Evolutionary conservation across 148 eudicot genomes (phyloP), one percentile per base, ranked within the genome.

Genomic region (Fagopyrum tataricum): DNA sequence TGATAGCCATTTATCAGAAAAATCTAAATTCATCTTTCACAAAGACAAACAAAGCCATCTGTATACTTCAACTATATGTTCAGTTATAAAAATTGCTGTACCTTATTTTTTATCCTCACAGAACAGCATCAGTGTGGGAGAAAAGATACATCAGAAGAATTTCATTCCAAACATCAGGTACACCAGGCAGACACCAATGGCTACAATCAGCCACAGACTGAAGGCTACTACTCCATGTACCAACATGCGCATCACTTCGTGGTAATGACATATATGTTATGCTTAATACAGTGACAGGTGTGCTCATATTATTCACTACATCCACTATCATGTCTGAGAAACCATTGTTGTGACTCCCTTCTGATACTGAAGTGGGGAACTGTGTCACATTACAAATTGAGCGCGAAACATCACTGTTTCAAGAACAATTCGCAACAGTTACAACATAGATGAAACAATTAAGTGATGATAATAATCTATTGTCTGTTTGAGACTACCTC

Each of bases 141-240:
- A 83, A 80, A 64, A 89, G 78, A 71, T 80, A 76, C 13, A 84
- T 78, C 39, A 89, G 67, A 76, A 89, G 37, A 71, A 89, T 80
- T 78, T 89, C 90, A 58, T 89, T 89, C 93, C 93, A 89, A 49
- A 68, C 73, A 79, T 89, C 93, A 62, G 93, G 93, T 39, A 89
- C 81, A 43, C 93, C 93, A 51, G 93, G 93, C 23, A 89, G 85
- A 81, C 93, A 89, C 90, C 93, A 89, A 75, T 89, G 93, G 82
- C 90, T 89, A 67, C 93, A 89, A 75, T 89, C 93, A 51, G 87
- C 73, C 44, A 89, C 71, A 76, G 82, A 74, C 53, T 81, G 85
- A 17, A 77, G 86, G 78, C 82, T 87, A 74, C 84, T 78, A 76
- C 87, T 81, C 90, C 91, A 89, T 37, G 74, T 79, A 70, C 91